These are phyloP conservation scores for Kurtzmaniella quercitrusa DNA, from an alignment of 1,139 yeast species.

Conservation along the genomic window DNA sequence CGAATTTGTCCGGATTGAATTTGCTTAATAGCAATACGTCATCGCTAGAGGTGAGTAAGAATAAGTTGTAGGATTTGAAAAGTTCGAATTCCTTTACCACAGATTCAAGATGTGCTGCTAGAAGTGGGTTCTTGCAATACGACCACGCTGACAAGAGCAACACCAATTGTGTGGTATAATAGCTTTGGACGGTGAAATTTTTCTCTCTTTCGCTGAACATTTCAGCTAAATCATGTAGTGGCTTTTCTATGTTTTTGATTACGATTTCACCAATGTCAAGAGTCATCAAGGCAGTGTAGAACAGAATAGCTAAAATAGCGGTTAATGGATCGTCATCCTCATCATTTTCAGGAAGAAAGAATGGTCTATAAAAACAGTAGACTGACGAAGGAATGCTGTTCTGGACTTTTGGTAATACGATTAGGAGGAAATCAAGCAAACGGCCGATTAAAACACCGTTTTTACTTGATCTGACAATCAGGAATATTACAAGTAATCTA, in stretches of 20 bases:
- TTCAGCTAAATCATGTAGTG: conserved; percentile 11
- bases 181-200: conserved; percentile 12
- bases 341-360: conserved; percentile 13
- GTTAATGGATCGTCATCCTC: conserved; percentile 23
- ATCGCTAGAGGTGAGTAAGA: conserved; percentile 12
- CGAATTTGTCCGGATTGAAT: conserved; percentile 18
- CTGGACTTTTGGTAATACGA: conserved; percentile 13
- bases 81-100: conserved; percentile 11
- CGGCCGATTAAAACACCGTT: conserved; percentile 16
- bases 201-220: conserved; percentile 11
- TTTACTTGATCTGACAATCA: conserved; percentile 4
- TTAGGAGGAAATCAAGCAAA: conserved; percentile 20
- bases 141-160: conserved; percentile 18
- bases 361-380: conserved; percentile 12
- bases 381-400: conserved; percentile 8
- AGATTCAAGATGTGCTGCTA: conserved; percentile 6
- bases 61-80: conserved; percentile 20
- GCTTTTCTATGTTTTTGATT: conserved; percentile 11
- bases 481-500: conserved; percentile 7
- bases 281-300: conserved; percentile 21
- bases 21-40: conserved; percentile 21
- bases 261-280: conserved; percentile 7
- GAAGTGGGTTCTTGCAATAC: conserved; percentile 10
- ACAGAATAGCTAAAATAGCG: conserved; percentile 22
- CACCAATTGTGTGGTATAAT: conserved; percentile 16